phyloP scores from a whole-genome alignment of 345 rosid genomes.

The Eucalyptus cloeziana region DNA sequence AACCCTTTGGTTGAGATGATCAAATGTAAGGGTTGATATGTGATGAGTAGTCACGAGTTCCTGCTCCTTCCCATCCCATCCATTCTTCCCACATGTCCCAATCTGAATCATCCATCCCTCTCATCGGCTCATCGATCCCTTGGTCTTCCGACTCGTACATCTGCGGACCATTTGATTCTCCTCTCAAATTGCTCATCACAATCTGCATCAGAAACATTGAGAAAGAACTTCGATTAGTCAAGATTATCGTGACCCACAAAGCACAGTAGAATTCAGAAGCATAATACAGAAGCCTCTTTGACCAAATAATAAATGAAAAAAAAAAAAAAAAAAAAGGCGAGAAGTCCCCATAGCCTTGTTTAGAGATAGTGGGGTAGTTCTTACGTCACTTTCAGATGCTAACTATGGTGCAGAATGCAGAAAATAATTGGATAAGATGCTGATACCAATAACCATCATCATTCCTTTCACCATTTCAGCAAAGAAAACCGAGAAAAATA shows the following conservation, averaged over 20 bases:
- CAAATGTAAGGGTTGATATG: conserved; percentile 76
- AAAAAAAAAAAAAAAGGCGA: not conserved
- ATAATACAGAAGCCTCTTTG: not conserved
- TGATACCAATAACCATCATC: not conserved
- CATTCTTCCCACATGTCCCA: conserved; percentile 91
- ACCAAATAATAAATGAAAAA: not conserved
- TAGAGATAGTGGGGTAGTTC: not conserved
- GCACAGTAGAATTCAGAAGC: not conserved
- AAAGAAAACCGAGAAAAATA: not conserved
- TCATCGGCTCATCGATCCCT: conserved; percentile 27
- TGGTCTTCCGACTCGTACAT: conserved; percentile 21
- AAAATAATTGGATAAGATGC: not conserved
- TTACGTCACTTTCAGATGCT: not conserved
- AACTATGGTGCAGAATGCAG: not conserved
- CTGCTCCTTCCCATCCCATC: conserved; percentile 99
- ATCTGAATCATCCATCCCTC: conserved; percentile 55
- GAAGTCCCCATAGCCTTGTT: not conserved
- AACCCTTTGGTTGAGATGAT: not conserved
- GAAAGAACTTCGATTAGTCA: not conserved
- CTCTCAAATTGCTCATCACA: conserved; percentile 51
- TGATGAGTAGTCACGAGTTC: conserved; percentile 64
- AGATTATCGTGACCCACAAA: not conserved
- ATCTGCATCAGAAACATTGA: conserved; percentile 12
- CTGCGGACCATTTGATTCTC: conserved; percentile 13
- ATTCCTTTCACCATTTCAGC: not conserved